Evolutionary conservation across 2,329 filamentous ascomycete species (phyloP), one percentile per base, ranked within the genome.

Genomic region (Fusarium chlamydosporum): DNA sequence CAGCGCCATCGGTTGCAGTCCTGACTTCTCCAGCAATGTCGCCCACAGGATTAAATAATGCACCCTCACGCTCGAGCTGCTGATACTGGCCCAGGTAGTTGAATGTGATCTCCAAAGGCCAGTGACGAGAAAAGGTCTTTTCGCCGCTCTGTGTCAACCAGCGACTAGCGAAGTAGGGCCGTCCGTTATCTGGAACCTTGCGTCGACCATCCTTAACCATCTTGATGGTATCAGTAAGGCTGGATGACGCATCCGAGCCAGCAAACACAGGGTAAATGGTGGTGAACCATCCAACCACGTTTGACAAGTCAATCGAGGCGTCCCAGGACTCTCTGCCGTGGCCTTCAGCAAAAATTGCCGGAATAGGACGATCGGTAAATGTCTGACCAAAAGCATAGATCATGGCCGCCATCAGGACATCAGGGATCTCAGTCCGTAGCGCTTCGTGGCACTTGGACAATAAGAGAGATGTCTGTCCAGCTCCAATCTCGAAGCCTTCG

Each of bases 271-370:
- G 79, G 12, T 70, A 75, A 11, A 81, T 71, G 0, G 76, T 77
- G 0, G 79, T 80, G 61, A 81, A 81, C 79, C 79, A 82, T 8
- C 79, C 80, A 0, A 81, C 75, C 0, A 77, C 78, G 8, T 75
- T 56, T 0, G 77, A 76, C 4, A 78, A 16, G 56, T 81, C 75
- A 3, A 79, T 62, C 1, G 62, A 57, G 9, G 50, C 7, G 40
- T 74, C 70, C 73, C 74, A 78, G 0, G 73, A 43, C 37, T 82
- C 78, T 7, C 80, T 68, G 2, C 79, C 80, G 31, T 81, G 79
- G 0, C 76, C 77, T 56, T 81, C 79, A 3, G 65, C 73, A 38
- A 76, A 79, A 0, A 81, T 43, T 1, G 73, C 61, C 0, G 79
- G 79, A 0, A 65, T 43, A 1, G 61, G 37, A 1, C 77, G 72